phyloP scores from a whole-genome alignment of 1,284 basidiomycete genomes.

The Tausonia pullulans region DNA sequence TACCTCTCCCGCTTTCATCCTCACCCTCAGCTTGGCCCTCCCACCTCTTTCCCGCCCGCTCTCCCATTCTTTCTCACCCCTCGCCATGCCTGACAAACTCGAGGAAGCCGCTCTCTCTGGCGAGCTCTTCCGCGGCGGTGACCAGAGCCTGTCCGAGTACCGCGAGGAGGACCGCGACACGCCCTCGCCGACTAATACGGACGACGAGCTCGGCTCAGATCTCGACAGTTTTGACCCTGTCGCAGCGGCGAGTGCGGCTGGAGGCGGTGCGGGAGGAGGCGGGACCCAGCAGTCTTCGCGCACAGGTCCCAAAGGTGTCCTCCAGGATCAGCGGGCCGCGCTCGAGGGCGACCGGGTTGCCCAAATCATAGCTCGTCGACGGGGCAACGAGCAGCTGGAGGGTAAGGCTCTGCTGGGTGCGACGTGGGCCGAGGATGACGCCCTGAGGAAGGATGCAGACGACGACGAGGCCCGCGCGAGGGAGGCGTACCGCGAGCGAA shows the following conservation, averaged over 20 bases:
- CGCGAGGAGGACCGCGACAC: conserved; percentile 13
- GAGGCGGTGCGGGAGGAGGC: background rate
- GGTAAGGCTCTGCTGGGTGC: conserved; percentile 22
- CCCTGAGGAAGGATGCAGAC: conserved; percentile 10
- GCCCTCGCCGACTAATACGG: conserved; percentile 20
- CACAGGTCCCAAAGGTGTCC: conserved; percentile 34
- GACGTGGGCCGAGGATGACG: conserved; percentile 26
- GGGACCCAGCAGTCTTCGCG: conserved; percentile 1
- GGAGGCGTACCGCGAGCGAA: background rate
- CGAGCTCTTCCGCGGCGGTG: conserved; percentile 6
- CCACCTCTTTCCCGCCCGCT: too few relatives aligned
- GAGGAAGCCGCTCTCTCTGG: conserved; percentile 16
- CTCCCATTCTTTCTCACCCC: too few relatives aligned
- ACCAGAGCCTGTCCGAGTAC: conserved; percentile 6
- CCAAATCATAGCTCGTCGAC: conserved; percentile 6
- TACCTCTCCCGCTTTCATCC: too few relatives aligned
- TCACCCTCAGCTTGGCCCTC: too few relatives aligned
- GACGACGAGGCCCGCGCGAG: background rate
- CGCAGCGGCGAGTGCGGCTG: background rate
- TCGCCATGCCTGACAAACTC: conserved; percentile 5
- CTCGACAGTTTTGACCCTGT: conserved; percentile 3
- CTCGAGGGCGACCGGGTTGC: conserved; percentile 4
- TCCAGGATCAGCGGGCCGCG: conserved; percentile 24
- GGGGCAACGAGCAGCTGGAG: conserved; percentile 19
- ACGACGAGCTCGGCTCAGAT: conserved; percentile 28